Conservation (phyloP, 257 asterid genomes). For the Ocimum tenuiflorum region DNA sequence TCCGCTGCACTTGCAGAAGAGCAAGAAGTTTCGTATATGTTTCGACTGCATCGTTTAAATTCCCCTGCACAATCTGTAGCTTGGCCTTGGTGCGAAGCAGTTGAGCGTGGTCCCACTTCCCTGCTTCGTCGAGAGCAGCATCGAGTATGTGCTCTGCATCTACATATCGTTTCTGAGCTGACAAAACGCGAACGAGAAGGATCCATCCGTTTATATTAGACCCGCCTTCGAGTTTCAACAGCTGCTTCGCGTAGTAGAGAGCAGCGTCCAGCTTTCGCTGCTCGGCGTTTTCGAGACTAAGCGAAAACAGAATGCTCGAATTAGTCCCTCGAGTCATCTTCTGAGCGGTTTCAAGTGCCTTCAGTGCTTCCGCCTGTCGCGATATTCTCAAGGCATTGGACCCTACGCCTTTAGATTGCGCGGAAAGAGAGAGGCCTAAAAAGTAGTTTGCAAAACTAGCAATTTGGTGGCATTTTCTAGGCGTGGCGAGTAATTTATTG, state of each 20-base stretch:
- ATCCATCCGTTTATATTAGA: slow-evolving; percentile 63
- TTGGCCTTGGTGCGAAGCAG: slow-evolving; percentile 65
- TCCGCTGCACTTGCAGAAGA: slow-evolving; percentile 73
- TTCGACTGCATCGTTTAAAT: slow-evolving; percentile 48
- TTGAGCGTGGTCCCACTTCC: slow-evolving; percentile 87
- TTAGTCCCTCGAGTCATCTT: slow-evolving; percentile 40
- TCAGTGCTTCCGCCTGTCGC: slow-evolving; percentile 62
- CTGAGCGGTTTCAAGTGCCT: slow-evolving; percentile 53
- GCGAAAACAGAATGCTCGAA: slow-evolving; percentile 41
- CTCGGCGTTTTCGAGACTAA: slow-evolving; percentile 77
- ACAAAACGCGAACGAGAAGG: slow-evolving; percentile 76
- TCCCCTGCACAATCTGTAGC: slow-evolving; percentile 66
- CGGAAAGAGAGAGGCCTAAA: slow-evolving; percentile 53
- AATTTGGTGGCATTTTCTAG: slow-evolving; percentile 37
- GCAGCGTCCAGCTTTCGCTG: slow-evolving; percentile 77
- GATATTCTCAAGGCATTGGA: slow-evolving; percentile 51
- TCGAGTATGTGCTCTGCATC: slow-evolving; percentile 72
- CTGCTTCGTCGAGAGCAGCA: slow-evolving; percentile 85
- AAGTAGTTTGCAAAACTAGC: slow-evolving; percentile 41
- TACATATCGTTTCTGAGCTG: slow-evolving; percentile 65
- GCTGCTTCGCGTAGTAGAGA: slow-evolving; percentile 59
- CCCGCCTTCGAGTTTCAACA: slow-evolving; percentile 62
- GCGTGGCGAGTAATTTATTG: slow-evolving; percentile 25
- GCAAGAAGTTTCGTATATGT: slow-evolving; percentile 83
- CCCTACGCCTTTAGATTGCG: slow-evolving; percentile 43